Conservation (phyloP, 2,329 filamentous ascomycete species). For the Cladophialophora exuberans region DNA sequence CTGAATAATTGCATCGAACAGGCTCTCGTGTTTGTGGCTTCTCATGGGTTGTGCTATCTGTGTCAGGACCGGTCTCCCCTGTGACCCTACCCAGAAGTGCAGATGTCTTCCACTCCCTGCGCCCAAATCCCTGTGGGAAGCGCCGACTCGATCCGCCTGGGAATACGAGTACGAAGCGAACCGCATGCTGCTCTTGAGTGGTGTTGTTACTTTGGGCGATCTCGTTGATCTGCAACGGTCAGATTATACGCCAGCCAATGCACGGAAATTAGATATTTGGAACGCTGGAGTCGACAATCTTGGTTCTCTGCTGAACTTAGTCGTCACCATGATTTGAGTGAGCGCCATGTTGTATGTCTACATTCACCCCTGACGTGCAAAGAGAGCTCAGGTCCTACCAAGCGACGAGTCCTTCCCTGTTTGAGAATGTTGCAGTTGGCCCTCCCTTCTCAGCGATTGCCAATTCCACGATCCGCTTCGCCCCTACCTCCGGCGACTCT, state of each 20-base stretch:
- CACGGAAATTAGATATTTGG: conserved; percentile 17
- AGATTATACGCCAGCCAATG: neutral
- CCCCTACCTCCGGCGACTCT: conserved; percentile 15
- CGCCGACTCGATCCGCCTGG: conserved; percentile 12
- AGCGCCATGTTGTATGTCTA: too few species aligned
- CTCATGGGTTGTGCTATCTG: conserved; percentile 16
- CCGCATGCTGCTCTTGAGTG: conserved; percentile 1
- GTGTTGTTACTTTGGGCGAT: conserved; percentile 5
- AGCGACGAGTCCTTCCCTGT: conserved; percentile 15
- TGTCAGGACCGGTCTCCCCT: conserved; percentile 10
- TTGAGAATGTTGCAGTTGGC: conserved; percentile 20
- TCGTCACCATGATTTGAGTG: conserved; percentile 15
- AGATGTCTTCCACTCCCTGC: conserved; percentile 6
- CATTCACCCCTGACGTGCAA: neutral
- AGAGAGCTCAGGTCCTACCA: conserved; percentile 13
- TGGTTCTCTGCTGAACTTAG: conserved; percentile 14
- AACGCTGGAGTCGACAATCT: conserved; percentile 21
- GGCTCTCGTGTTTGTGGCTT: conserved; percentile 16
- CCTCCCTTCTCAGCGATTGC: conserved; percentile 9
- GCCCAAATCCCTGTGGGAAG: conserved; percentile 22
- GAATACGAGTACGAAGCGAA: conserved; percentile 15
- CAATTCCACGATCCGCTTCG: conserved; percentile 21
- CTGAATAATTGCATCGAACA: conserved; percentile 1
- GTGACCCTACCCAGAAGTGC: conserved; percentile 1
- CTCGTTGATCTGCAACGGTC: conserved; percentile 12